These are phyloP conservation scores for Blastobotrys buckinghamii DNA, from an alignment of 1,139 yeast species.

Conservation along the genomic window DNA sequence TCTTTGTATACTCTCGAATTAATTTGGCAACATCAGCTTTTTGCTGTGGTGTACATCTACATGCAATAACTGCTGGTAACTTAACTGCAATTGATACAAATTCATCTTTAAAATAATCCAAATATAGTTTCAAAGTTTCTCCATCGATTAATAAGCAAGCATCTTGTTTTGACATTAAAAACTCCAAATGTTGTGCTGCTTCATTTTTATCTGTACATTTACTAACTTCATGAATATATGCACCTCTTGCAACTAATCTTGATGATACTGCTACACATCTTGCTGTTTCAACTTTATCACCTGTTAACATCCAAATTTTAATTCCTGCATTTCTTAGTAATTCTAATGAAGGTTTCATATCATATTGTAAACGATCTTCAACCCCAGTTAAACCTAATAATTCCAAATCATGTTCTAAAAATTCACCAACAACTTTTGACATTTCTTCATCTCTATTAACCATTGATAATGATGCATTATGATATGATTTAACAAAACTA, in stretches of 20 bases:
- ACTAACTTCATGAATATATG: constrained; percentile 81
- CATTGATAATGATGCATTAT: constrained; percentile 74
- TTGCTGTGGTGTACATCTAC: constrained; percentile 98
- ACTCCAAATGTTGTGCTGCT: constrained; percentile 72
- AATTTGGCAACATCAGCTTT: constrained; percentile 90
- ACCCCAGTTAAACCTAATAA: constrained; percentile 93
- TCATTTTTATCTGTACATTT: constrained; percentile 40
- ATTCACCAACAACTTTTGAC: constrained; percentile 60
- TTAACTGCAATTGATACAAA: constrained; percentile 71
- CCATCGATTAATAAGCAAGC: constrained; percentile 91
- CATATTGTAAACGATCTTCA: constrained; percentile 87
- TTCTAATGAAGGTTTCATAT: constrained; percentile 89
- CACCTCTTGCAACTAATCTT: constrained; percentile 86
- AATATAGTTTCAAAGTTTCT: constrained; percentile 69
- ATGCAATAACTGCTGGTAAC: constrained; percentile 91
- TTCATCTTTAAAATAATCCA: constrained; percentile 58
- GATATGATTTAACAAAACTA: constrained; percentile 58
- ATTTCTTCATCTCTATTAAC: constrained; percentile 66
- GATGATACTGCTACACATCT: constrained; percentile 95
- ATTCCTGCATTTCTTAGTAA: constrained; percentile 92
- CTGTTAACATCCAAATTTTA: constrained; percentile 98
- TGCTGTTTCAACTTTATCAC: constrained; percentile 98
- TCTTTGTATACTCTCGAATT: constrained; percentile 73
- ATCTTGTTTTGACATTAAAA: constrained; percentile 55
- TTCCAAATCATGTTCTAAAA: constrained; percentile 78